Base-by-base conservation (phyloP, 192 early-diverging fungal species). In the Dissophora ornata region DNA sequence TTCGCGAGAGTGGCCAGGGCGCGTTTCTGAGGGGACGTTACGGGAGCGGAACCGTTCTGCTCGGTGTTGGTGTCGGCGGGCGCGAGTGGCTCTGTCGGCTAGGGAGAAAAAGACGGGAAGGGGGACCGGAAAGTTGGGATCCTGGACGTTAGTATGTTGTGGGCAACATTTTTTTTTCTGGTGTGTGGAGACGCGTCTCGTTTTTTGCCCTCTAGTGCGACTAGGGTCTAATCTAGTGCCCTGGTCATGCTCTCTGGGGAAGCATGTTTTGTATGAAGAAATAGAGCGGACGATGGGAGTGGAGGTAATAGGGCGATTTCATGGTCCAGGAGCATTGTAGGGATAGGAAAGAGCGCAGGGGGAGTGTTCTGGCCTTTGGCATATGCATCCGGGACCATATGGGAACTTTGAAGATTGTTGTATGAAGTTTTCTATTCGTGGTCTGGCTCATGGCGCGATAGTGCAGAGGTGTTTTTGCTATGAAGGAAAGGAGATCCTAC, bases 391-490 rank as follows among this genome's bases (percentile, higher is more conserved):
- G 16, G 41, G 57, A 56, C 71, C 63, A 67, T 67, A 57, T 57
- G 42, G 57, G 49, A 44, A 56, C 16, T 22, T 11, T 4, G 29
- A 28, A 22, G 57, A 46, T 26, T 18, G 25, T 44, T 69, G 67
- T 69, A 69, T 69, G 67, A 69, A 69, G 49, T 52, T 70, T 70
- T 70, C 36, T 50, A 26, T 24, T n/a, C n/a, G n/a, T n/a, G n/a
- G n/a, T n/a, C n/a, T n/a, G n/a, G n/a, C n/a, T n/a, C n/a, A n/a
- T n/a, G n/a, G 16, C 9, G 46, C 21, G 16, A 47, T 47, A 22
- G n/a, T 8, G 21, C 8, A 21, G 34, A 41, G 22, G 4, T 4
- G 30, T 10, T 44, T 22, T 18, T 9, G 26, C n/a, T 7, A 28
- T 9, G 18, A 29, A 51, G 34, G 28, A 36, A 19, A 11, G 45